A percentile compares a stretch with the other conserved stretches of the same genome.
Evolutionary conservation across 2,329 filamentous ascomycete genomes (phyloP).

Genomic region (Aspergillus ruber): DNA sequence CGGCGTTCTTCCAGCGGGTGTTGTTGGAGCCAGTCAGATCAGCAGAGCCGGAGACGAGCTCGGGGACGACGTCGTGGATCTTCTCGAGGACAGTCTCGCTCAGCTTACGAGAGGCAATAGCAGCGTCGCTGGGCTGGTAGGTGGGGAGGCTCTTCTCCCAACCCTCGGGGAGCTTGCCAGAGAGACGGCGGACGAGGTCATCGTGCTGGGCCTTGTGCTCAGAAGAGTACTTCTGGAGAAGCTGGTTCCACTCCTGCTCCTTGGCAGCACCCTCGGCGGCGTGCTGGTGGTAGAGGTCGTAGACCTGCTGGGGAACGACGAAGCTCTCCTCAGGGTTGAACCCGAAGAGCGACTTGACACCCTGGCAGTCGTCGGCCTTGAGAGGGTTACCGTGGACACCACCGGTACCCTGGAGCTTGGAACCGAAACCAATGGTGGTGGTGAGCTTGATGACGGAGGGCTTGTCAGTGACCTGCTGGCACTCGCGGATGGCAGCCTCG

Average conservation of each 20-base stretch:
- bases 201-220: slow-evolving; percentile 71
- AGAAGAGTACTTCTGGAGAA: slow-evolving; percentile 77
- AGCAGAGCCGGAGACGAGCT: slow-evolving; percentile 91
- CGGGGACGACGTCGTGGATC: slow-evolving; percentile 74
- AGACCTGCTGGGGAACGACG: slow-evolving; percentile 87
- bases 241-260: slow-evolving; percentile 92
- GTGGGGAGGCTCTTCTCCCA: slow-evolving; percentile 92
- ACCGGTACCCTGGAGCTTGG: slow-evolving; percentile 84
- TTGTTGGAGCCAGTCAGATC: slow-evolving; percentile 98
- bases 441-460: slow-evolving; percentile 93
- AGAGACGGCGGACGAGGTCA: slow-evolving; percentile 75
- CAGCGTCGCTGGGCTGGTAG: slow-evolving; percentile 79
- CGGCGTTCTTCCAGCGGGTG: slow-evolving; percentile 93
- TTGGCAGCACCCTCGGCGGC: slow-evolving; percentile 76
- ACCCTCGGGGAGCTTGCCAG: slow-evolving; percentile 80
- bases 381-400: slow-evolving; percentile 94
- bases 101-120: slow-evolving; percentile 89
- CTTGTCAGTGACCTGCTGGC: slow-evolving; percentile 87
- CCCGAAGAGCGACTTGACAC: slow-evolving; percentile 90
- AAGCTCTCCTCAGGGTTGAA: slow-evolving; percentile 94
- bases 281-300: slow-evolving; percentile 82
- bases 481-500: slow-evolving; percentile 78
- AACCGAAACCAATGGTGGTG: slow-evolving; percentile 96
- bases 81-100: slow-evolving; percentile 90
- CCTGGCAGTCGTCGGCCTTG: slow-evolving; percentile 88